phyloP scores from a whole-genome alignment of 164 flowering plant species.

The Vitis rotundifolia region DNA sequence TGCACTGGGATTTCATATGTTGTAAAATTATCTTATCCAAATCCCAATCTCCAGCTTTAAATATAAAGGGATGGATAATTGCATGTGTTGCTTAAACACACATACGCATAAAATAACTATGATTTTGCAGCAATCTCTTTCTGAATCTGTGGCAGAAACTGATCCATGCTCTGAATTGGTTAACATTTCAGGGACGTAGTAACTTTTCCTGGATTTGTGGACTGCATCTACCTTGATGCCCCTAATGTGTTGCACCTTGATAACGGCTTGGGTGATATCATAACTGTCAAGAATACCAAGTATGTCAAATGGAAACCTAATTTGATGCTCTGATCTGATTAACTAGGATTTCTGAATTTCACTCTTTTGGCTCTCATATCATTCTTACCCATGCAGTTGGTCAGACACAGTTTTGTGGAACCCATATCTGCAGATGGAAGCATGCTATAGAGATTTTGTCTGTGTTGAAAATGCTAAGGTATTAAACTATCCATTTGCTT shows the following conservation, averaged over 20 bases:
- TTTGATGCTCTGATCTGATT: not conserved
- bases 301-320: constrained; percentile 21
- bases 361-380: not conserved
- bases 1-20: constrained; percentile 1
- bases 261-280: constrained; percentile 75
- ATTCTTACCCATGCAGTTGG: constrained; percentile 62
- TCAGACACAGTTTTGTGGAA: constrained; percentile 94
- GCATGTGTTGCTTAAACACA: too few relatives aligned
- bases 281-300: constrained; percentile 73
- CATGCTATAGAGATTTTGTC: constrained; percentile 86
- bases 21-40: not conserved
- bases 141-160: not conserved
- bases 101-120: too few relatives aligned
- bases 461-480: constrained; percentile 98
- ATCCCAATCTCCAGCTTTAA: too few relatives aligned
- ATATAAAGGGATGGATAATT: too few relatives aligned
- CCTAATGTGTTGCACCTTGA: constrained; percentile 65
- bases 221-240: constrained; percentile 84
- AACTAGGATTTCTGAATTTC: not conserved
- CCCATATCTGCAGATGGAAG: constrained; percentile 84
- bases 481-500: constrained; percentile 1
- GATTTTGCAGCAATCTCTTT: not conserved
- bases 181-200: constrained; percentile 59
- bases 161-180: not conserved
- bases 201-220: constrained; percentile 92